Percentiles rank a stretch among this genome's conserved stretches.
Evolutionary conservation across 768 basidiomycete genomes (phyloP).

Genomic region (Hemileccinum impolitum): DNA sequence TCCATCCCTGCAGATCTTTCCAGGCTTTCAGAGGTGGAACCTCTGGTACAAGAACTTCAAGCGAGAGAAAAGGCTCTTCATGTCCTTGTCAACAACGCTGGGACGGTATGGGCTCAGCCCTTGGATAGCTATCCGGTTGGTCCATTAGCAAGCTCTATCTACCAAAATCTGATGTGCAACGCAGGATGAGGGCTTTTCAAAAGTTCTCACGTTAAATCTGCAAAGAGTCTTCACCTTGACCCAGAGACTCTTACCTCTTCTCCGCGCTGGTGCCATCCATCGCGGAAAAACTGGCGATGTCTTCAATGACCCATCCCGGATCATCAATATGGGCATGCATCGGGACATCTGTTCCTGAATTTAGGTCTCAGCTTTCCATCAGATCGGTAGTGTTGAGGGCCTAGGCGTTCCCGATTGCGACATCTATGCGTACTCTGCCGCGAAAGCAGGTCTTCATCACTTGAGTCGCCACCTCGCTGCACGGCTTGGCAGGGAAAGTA

Average conservation of each 20-base stretch:
- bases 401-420: conserved; percentile 50
- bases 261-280: conserved; percentile 43
- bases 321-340: conserved; percentile 50
- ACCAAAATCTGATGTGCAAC: not conserved
- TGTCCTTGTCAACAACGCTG: conserved; percentile 64
- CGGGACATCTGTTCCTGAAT: not conserved
- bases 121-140: conserved; percentile 46
- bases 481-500: conserved; percentile 52
- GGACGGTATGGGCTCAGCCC: conserved; percentile 51
- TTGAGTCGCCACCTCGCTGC: conserved; percentile 56
- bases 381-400: conserved; percentile 67
- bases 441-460: conserved; percentile 62
- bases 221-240: conserved; percentile 64
- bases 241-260: conserved; percentile 56
- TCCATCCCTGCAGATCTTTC: conserved; percentile 54
- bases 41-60: conserved; percentile 48
- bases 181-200: conserved; percentile 56
- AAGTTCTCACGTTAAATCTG: conserved; percentile 59
- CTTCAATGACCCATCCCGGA: conserved; percentile 48
- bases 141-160: conserved; percentile 3
- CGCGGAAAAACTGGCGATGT: conserved; percentile 35
- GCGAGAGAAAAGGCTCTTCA: conserved; percentile 52
- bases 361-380: not conserved
- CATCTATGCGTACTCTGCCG: conserved; percentile 63
- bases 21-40: conserved; percentile 49